Base-by-base conservation (phyloP, 208 protist genomes). In the Trypanosoma brucei region DNA sequence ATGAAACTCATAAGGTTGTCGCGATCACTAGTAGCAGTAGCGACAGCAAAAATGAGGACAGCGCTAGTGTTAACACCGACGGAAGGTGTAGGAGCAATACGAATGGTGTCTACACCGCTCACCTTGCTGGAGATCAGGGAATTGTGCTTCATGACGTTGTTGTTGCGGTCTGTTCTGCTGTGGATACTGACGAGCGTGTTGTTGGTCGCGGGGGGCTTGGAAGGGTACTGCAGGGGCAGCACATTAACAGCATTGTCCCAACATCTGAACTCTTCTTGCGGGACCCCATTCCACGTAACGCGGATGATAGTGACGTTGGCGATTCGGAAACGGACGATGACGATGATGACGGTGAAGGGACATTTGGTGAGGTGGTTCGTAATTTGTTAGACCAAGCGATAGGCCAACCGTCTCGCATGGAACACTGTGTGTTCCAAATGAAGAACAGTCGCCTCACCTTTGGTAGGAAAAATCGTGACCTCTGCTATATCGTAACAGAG, bases 401-500 rank as follows among this genome's bases (percentile, higher is more conserved):
- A 44, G 60, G 65, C 59, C 57, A 86, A 38, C 83, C 80, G 5
- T 77, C 70, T 3, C 70, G 64, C 60, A 83, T 92, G 14, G 68
- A 72, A 42, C 64, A 73, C 33, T 72, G 76, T 58, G 59, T 55
- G 40, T 84, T 78, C 52, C 73, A 92, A 59, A 90, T 92, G 80
- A 84, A 75, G 33, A 79, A 72, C 6, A 61, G 71, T 8, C 81
- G 85, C 59, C 73, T 88, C 42, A 73, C 74, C 45, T 77, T 79
- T 55, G 70, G 70, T 35, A 52, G 66, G 35, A 72, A 65, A 50
- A 72, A 90, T 65, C 59, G 72, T 44, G 79, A 87, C 52, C 59
- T 94, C 49, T 84, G 83, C 73, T 70, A 79, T 66, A 54, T 87
- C 37, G 87, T 93, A 49, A 93, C 82, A 35, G 75, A 91, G 75